Conservation (phyloP, 768 basidiomycete genomes). For the Phylloporus sp. region DNA sequence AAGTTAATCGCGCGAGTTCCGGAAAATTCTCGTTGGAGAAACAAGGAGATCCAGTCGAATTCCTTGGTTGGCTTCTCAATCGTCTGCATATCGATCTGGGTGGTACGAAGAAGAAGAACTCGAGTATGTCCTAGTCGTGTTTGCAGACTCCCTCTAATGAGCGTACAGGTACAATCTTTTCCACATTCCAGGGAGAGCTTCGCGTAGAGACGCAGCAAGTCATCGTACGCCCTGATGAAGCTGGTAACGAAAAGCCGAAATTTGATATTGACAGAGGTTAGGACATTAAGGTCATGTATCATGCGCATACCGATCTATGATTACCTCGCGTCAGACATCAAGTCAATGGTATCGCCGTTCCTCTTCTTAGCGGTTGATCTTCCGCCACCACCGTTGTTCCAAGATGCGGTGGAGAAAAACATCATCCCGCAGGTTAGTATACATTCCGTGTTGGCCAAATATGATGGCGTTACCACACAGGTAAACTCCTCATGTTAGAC, state of each 20-base stretch:
- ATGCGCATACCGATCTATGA: conserved; percentile 18
- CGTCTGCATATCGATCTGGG: conserved; percentile 88
- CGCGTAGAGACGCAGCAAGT: conserved; percentile 93
- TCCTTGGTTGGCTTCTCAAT: conserved; percentile 93
- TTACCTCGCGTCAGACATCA: conserved; percentile 61
- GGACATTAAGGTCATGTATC: conserved; percentile 16
- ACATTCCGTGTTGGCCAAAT: conserved; percentile 85
- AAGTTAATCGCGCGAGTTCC: conserved; percentile 82
- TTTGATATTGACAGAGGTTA: conserved; percentile 94
- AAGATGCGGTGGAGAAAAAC: conserved; percentile 94
- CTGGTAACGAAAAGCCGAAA: conserved; percentile 72
- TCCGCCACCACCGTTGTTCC: conserved; percentile 96
- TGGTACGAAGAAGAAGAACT: conserved; percentile 87
- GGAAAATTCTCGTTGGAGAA: conserved; percentile 91
- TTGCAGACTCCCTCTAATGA: conserved; percentile 17
- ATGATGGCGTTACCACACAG: conserved; percentile 88
- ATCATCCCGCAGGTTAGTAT: conserved; percentile 98
- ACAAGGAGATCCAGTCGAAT: conserved; percentile 96
- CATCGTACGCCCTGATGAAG: conserved; percentile 71
- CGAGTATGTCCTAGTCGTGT: conserved; percentile 54
- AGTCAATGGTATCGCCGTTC: conserved; percentile 81
- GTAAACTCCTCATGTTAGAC: conserved; percentile 38
- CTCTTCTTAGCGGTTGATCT: conserved; percentile 94
- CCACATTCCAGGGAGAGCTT: conserved; percentile 91
- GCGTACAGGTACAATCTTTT: conserved; percentile 77